Conservation (phyloP, 2,329 filamentous ascomycete species). For the Fulvia fulva region DNA sequence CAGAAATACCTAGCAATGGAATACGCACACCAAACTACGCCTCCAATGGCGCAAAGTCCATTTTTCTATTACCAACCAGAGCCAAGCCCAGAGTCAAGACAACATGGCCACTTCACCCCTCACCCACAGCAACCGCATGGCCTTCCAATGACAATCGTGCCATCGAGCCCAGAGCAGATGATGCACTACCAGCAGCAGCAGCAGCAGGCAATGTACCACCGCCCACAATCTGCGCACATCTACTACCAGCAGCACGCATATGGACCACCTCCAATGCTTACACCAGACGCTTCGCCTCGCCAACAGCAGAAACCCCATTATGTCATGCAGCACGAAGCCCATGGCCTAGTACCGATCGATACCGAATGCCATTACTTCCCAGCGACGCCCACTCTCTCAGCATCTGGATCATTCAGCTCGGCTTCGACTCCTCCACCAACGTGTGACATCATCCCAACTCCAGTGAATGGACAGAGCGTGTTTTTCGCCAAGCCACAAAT, state of each 20-base stretch:
- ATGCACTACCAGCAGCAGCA: constrained; percentile 58
- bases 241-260: constrained; percentile 43
- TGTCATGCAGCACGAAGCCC: constrained; percentile 50
- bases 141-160: constrained; percentile 41
- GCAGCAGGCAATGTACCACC: constrained; percentile 43
- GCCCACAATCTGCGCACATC: constrained; percentile 32
- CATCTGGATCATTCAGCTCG: constrained; percentile 76
- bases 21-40: constrained; percentile 46
- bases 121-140: constrained; percentile 47
- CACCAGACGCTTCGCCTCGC: constrained; percentile 71
- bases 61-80: constrained; percentile 89
- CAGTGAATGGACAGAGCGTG: constrained; percentile 64
- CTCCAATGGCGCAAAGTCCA: constrained; percentile 60
- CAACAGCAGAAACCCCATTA: constrained; percentile 73
- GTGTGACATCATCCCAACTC: constrained; percentile 75
- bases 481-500: constrained; percentile 28
- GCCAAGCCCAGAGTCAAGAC: constrained; percentile 65
- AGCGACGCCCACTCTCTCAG: constrained; percentile 81
- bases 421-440: constrained; percentile 78
- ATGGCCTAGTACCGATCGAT: constrained; percentile 53
- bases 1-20: constrained; percentile 30
- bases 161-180: constrained; percentile 46
- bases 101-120: constrained; percentile 68
- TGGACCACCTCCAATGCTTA: constrained; percentile 61
- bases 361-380: constrained; percentile 75